These are phyloP conservation scores for Neurospora sublineolata DNA, from an alignment of 495 filamentous ascomycete species.

Conservation along the genomic window DNA sequence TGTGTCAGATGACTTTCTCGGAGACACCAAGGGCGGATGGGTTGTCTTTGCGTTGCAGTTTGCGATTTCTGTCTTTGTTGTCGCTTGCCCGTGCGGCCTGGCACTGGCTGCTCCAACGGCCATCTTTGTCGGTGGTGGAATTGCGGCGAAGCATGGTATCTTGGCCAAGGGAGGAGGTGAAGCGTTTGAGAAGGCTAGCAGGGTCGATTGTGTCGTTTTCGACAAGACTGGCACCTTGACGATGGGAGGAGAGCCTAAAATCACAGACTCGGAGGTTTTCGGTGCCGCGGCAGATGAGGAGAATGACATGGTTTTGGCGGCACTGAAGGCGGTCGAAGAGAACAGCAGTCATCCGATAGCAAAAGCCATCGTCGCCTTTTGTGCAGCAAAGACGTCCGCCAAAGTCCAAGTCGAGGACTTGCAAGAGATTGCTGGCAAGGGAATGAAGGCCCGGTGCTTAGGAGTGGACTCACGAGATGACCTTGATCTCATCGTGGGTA, in stretches of 20 bases:
- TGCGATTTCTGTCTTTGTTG: slow-evolving; percentile 88
- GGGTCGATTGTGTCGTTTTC: slow-evolving; percentile 78
- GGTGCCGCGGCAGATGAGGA: slow-evolving; percentile 10
- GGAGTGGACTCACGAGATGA: slow-evolving; percentile 19
- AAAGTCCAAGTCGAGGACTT: slow-evolving; percentile 35
- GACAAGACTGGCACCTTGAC: slow-evolving; percentile 96
- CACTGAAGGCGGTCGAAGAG: slow-evolving; percentile 61
- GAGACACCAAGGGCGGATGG: slow-evolving; percentile 62
- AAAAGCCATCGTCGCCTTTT: slow-evolving; percentile 64
- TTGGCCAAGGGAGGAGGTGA: slow-evolving; percentile 92
- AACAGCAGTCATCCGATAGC: slow-evolving; percentile 82
- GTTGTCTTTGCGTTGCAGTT: slow-evolving; percentile 81
- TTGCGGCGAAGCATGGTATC: slow-evolving; percentile 82
- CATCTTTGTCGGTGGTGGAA: slow-evolving; percentile 78
- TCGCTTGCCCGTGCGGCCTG: slow-evolving; percentile 89
- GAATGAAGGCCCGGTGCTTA: slow-evolving; percentile 59
- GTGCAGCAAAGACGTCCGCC: slow-evolving; percentile 25
- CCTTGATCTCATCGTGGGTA: slow-evolving; percentile 70
- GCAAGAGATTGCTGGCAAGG: slow-evolving; percentile 71
- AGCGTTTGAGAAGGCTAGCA: slow-evolving; percentile 88
- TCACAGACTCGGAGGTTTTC: slow-evolving; percentile 56
- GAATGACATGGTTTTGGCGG: slow-evolving; percentile 23
- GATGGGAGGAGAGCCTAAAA: slow-evolving; percentile 64
- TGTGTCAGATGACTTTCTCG: slow-evolving; percentile 56
- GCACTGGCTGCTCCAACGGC: slow-evolving; percentile 89